phyloP scores from a whole-genome alignment of 2,329 filamentous ascomycete genomes.

The Colletotrichum cordylinicola region DNA sequence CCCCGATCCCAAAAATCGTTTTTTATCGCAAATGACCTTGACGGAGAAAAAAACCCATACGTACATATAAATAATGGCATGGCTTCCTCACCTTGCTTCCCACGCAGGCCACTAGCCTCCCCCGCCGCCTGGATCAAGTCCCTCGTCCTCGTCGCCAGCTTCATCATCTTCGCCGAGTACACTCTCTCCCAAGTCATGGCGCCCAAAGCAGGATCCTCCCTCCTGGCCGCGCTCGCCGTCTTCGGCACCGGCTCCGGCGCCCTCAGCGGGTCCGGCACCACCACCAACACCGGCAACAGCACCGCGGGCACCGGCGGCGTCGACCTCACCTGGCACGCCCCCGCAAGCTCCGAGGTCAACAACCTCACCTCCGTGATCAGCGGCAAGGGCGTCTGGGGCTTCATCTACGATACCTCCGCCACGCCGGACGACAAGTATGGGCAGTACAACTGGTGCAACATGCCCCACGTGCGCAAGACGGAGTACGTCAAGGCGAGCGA shows the following conservation, averaged over 20 bases:
- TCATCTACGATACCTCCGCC: constrained; percentile 72
- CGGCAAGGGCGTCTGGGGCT: constrained; percentile 71
- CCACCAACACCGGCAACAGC: not conserved
- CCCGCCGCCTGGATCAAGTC: constrained; percentile 19
- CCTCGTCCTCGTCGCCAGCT: constrained; percentile 13
- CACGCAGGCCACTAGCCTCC: constrained; percentile 7
- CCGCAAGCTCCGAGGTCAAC: constrained; percentile 62
- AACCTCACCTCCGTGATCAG: constrained; percentile 63
- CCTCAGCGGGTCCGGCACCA: constrained; percentile 5
- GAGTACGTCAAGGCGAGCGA: constrained; percentile 65
- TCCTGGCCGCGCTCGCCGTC: constrained; percentile 19
- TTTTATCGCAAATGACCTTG: not conserved
- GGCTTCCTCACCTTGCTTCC: constrained; percentile 7
- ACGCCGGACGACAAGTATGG: constrained; percentile 63
- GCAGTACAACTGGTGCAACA: constrained; percentile 84
- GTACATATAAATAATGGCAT: constrained; percentile 17
- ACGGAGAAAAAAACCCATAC: not conserved
- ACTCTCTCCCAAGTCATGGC: constrained; percentile 17
- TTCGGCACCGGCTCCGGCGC: not conserved
- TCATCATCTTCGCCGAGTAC: constrained; percentile 9
- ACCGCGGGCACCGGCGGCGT: constrained; percentile 18
- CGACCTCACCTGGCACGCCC: constrained; percentile 64
- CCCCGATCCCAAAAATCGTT: not conserved
- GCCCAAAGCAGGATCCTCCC: constrained; percentile 1
- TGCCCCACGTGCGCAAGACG: constrained; percentile 76